Percentiles rank a stretch among this genome's conserved stretches.
phyloP scores from a whole-genome alignment of 2,329 filamentous ascomycete species.

The Epichloe festucae region DNA sequence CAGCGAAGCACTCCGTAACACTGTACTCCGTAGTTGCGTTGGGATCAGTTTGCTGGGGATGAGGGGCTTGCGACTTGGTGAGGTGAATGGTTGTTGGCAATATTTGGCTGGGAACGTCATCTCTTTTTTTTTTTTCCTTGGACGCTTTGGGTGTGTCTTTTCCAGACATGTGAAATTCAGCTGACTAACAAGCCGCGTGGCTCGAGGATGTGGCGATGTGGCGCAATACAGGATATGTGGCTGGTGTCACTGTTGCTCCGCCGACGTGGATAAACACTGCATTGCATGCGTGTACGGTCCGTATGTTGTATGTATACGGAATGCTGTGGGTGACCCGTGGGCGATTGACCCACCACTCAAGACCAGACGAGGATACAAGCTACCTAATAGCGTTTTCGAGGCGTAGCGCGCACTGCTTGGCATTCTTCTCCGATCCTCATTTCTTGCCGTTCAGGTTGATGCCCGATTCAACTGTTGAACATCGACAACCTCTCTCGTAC shows the following conservation, averaged over 20 bases:
- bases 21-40: background rate
- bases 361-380: background rate
- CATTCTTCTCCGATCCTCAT: background rate
- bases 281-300: too few species aligned
- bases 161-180: conserved; percentile 5
- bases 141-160: background rate
- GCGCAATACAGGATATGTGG: background rate
- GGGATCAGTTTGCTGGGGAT: background rate
- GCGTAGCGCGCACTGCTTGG: background rate
- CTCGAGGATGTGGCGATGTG: background rate
- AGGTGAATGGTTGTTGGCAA: background rate
- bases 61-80: background rate
- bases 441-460: background rate
- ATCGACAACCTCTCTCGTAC: conserved; percentile 2
- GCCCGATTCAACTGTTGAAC: background rate
- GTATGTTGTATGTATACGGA: too few species aligned
- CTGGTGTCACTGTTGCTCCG: conserved; percentile 4
- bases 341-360: conserved; percentile 1
- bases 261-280: conserved; percentile 7
- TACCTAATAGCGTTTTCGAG: background rate
- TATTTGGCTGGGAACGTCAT: background rate
- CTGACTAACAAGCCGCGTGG: background rate
- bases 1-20: too few species aligned
- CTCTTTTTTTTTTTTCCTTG: background rate
- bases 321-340: background rate